Base-by-base conservation (phyloP, 306 rosid genomes). In the Cotoneaster glaucophyllus region DNA sequence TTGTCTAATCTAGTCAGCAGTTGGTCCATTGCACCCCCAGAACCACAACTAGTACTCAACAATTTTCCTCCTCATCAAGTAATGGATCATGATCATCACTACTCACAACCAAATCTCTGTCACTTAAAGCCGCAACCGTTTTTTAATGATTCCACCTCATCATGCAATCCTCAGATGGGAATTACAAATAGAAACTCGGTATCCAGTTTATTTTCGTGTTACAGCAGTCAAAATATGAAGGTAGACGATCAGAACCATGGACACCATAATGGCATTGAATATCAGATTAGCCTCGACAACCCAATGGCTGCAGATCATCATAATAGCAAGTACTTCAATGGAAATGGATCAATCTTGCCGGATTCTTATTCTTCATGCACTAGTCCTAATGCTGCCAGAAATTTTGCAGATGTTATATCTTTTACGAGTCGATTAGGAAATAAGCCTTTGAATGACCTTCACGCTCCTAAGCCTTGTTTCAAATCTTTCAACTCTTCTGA, bases 11-110 rank as follows among this genome's bases (percentile, higher is more conserved):
- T 89, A 39, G 92, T 93, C 0, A 86, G 87, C 90, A 91, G 88
- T 39, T 93, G 97, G 97, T 91, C 97, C 34, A 91, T 93, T 77
- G 96, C 98, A 29, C 89, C 96, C 8, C 98, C 98, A 4, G 83
- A 85, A 68, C 91, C 88, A 2, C 77, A 73, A 3, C 83, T 90
- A 54, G 79, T 50, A 50, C 54, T 50, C 8, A 50, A 50, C 54
- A 50, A 50, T 50, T 4, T 15, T 18, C 54, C 54, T 50, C 21
- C 54, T 17, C 54, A 50, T 50, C 54, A 50, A 50, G 18, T 75
- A 79, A 65, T 80, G 79, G 86, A 90, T 77, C 79, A 81, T 32
- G 48, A 65, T 65, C 48, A 37, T 19, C 75, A 64, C 34, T 22
- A 64, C 62, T 39, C 77, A 71, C 83, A 79, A 65, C 43, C 82